These are phyloP conservation scores for Candolleomyces aberdarensis DNA, from an alignment of 768 basidiomycete species.

Conservation along the genomic window DNA sequence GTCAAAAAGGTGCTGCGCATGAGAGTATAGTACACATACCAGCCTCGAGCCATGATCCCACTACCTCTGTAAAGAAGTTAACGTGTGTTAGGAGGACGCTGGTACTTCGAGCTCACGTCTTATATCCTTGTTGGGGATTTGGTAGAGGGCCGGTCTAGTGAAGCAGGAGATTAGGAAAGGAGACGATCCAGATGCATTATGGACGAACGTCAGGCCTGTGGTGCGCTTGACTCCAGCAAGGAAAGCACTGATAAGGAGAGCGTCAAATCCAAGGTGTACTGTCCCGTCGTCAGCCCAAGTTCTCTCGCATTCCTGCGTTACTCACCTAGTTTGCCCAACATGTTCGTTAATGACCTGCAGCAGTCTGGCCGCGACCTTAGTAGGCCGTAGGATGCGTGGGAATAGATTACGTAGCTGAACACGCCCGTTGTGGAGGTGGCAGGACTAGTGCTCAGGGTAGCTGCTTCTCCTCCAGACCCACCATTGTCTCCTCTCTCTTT, in stretches of 20 bases:
- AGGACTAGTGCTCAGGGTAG: not conserved
- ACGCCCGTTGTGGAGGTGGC: conserved; percentile 8
- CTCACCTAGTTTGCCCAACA: conserved; percentile 62
- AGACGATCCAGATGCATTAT: not conserved
- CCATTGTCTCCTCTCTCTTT: conserved; percentile 9
- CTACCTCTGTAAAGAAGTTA: conserved; percentile 46
- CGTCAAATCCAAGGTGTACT: conserved; percentile 75
- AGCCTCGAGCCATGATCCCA: conserved; percentile 76
- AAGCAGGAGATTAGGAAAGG: not conserved
- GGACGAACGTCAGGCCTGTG: conserved; percentile 79
- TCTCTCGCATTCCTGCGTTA: not conserved
- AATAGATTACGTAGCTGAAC: not conserved
- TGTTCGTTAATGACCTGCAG: conserved; percentile 18
- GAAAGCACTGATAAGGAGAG: conserved; percentile 73
- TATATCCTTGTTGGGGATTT: conserved; percentile 85
- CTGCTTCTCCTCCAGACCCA: not conserved
- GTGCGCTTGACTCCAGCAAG: conserved; percentile 83
- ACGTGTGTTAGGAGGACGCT: not conserved
- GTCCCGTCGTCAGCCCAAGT: conserved; percentile 9
- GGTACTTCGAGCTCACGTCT: conserved; percentile 56
- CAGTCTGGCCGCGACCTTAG: not conserved
- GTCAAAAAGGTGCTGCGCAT: conserved; percentile 7
- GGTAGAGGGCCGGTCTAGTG: conserved; percentile 66
- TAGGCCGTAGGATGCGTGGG: not conserved
- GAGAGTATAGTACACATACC: conserved; percentile 42